Evolutionary conservation across 495 filamentous ascomycete genomes (phyloP).

Genomic region (Niebla homalea): DNA sequence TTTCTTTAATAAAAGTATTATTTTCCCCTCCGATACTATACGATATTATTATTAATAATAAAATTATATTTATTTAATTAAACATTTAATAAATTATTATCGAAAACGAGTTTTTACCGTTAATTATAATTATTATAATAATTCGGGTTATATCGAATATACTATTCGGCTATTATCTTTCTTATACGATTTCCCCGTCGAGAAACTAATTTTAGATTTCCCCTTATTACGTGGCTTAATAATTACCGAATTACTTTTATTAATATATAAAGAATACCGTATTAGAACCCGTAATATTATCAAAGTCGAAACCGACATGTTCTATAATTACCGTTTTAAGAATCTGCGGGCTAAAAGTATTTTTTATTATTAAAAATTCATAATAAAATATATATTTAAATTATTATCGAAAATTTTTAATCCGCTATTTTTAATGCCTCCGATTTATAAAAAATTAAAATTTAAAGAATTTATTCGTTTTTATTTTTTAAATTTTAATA

Average conservation of each 20-base stretch:
- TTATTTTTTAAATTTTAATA: background rate
- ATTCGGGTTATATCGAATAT: background rate
- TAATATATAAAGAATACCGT: background rate
- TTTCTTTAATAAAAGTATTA: background rate
- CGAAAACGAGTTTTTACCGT: background rate
- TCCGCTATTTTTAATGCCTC: too few relatives aligned
- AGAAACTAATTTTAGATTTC: too few relatives aligned
- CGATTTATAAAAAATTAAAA: too few relatives aligned
- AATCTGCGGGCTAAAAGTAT: background rate
- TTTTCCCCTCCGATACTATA: background rate
- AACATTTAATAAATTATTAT: too few relatives aligned
- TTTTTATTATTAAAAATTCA: background rate
- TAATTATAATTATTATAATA: background rate
- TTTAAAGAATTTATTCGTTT: too few relatives aligned
- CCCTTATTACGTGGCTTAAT: background rate
- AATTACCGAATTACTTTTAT: background rate
- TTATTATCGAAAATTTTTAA: too few relatives aligned
- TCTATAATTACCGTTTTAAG: background rate
- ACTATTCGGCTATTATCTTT: background rate
- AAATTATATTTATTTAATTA: too few relatives aligned
- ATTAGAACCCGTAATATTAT: constrained; percentile 1
- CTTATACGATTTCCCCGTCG: too few relatives aligned
- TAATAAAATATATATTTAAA: too few relatives aligned
- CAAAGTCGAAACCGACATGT: background rate
- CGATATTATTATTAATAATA: too few relatives aligned